A percentile compares a stretch with the other conserved stretches of the same genome.
These are phyloP conservation scores for Cladosporium colombiae DNA, from an alignment of 2,329 filamentous ascomycete genomes.

Conservation along the genomic window DNA sequence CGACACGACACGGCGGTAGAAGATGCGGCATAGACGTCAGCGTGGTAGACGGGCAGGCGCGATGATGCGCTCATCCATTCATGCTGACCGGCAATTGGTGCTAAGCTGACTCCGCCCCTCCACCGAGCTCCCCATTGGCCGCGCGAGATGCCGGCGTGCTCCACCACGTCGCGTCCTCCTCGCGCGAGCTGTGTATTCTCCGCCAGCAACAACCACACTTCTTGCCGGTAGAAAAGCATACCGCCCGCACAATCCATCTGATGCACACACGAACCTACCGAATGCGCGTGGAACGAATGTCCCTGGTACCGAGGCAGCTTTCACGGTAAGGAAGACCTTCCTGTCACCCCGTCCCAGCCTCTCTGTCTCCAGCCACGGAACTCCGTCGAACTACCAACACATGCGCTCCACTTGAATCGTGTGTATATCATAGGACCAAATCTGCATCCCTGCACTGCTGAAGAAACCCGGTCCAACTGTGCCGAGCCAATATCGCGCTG, in stretches of 20 bases:
- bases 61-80: constrained; percentile 12
- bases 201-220: not conserved
- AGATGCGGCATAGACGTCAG: not conserved
- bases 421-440: not conserved
- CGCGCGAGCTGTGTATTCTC: not conserved
- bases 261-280: not conserved
- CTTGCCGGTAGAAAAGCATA: not conserved
- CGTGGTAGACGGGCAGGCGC: not conserved
- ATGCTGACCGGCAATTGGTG: constrained; percentile 7
- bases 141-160: not conserved
- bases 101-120: constrained; percentile 4
- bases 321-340: not conserved
- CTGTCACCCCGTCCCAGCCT: not conserved
- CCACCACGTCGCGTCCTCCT: not conserved
- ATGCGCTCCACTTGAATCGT: not conserved
- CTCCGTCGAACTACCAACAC: not conserved
- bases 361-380: not conserved
- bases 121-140: not conserved
- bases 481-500: constrained; percentile 6
- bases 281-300: not conserved
- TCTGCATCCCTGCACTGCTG: not conserved
- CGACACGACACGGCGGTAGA: no score
- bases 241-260: not conserved
- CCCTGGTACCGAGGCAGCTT: not conserved
- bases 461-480: not conserved